Evolutionary conservation across 257 asterid species (phyloP), one percentile per base, ranked within the genome.

Genomic region (Fraxinus anomala): DNA sequence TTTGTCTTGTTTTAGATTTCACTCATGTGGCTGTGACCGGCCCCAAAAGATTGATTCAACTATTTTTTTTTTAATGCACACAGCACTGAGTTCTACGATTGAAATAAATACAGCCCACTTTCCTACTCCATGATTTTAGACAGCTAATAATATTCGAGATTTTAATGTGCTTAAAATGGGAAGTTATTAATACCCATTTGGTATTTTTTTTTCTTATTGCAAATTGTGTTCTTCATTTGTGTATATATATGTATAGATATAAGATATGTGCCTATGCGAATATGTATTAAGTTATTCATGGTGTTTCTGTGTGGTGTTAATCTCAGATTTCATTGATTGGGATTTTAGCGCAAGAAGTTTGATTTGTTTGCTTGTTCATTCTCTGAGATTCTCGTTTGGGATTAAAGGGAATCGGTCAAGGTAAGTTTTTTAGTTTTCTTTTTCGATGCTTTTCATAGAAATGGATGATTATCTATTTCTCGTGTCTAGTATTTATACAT

Each of bases 1-100:
- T 76, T 79, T 81, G 85, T 84, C 85, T 77, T 69, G 44, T 84
- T 79, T 72, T 76, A n/a, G 76, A 79, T 85, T 79, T 75, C 77
- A 75, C 79, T 77, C 82, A 11, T 78, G 87, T 81, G 85, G 88
- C 79, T 78, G 73, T 74, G 34, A 79, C n/a, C 10, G 65, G 65
- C 65, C 59, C 73, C 36, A 54, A n/a, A n/a, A 54, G 11, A 54
- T 54, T 19, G 80, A 5, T 33, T 72, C 76, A 34, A 67, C 28
- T 54, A 5, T 47, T 74, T 24, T 13, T 59, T 59, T 14, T 44
- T 17, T 42, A 26, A 26, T 67, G 70, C 80, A 75, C 73, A 19
- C 12, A n/a, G 26, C 26, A n/a, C 65, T 54, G 65, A n/a, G 1
- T 54, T 17, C 10, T 54, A n/a, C 26, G 1, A 19, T 69, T 2